phyloP scores from a whole-genome alignment of 441 rosid species.

The Populus hybrid region DNA sequence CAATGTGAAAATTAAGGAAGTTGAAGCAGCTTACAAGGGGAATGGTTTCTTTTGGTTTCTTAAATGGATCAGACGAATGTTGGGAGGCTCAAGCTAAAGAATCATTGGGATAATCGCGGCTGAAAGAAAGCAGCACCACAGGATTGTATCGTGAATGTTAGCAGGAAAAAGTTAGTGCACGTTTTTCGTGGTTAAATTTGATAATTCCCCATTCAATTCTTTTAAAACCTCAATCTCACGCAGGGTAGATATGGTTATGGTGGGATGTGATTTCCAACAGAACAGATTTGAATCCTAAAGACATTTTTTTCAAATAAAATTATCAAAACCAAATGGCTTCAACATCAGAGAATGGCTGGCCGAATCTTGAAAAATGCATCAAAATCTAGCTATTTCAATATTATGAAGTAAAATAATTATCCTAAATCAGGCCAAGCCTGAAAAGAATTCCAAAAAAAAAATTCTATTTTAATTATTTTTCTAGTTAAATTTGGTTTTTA shows the following conservation, averaged over 20 bases:
- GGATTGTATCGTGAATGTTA: not conserved
- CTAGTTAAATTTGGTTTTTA: too few species aligned
- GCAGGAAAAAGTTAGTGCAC: not conserved
- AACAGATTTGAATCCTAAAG: not conserved
- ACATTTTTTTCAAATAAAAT: too few species aligned
- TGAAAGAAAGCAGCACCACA: not conserved
- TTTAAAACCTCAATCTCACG: not conserved
- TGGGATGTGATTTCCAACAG: not conserved
- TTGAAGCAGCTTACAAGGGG: not conserved
- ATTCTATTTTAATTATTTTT: too few species aligned
- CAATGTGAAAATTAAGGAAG: not conserved
- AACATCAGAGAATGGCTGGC: too few species aligned
- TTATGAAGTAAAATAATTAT: too few species aligned
- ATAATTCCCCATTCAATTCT: not conserved
- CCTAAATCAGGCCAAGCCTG: too few species aligned
- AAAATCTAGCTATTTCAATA: too few species aligned
- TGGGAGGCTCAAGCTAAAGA: not conserved
- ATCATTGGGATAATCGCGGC: not conserved
- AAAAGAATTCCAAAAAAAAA: too few species aligned
- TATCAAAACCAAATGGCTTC: too few species aligned
- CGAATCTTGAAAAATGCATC: too few species aligned
- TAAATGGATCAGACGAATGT: not conserved
- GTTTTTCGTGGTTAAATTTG: not conserved
- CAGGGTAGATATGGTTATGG: not conserved
- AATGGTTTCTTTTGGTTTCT: too few species aligned